These are phyloP conservation scores for Lachnellula willkommii DNA, from an alignment of 2,329 filamentous ascomycete genomes.

Conservation along the genomic window DNA sequence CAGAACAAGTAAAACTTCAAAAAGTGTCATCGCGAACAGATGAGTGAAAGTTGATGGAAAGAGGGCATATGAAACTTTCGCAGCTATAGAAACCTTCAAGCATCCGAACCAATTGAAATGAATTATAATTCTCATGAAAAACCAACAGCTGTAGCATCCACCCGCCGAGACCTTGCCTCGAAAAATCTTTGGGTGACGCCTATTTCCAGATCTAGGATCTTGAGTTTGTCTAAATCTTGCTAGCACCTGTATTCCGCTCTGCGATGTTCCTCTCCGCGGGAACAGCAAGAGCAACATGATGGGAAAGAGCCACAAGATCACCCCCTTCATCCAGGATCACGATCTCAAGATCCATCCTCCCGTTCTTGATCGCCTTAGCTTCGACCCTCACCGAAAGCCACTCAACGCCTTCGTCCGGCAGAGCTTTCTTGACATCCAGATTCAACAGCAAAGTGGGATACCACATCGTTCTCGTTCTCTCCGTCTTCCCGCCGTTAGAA, in stretches of 20 bases:
- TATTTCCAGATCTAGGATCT: neutral
- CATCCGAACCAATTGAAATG: neutral
- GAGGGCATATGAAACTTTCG: too few species aligned
- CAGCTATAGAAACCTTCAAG: too few species aligned
- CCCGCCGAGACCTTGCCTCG: neutral
- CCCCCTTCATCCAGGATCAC: slow-evolving; percentile 58
- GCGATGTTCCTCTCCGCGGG: slow-evolving; percentile 55
- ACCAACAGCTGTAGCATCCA: neutral
- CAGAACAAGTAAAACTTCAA: too few species aligned
- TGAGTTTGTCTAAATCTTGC: slow-evolving; percentile 11
- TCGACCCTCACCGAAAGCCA: slow-evolving; percentile 65
- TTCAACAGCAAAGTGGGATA: slow-evolving; percentile 62
- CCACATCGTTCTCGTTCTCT: slow-evolving; percentile 25
- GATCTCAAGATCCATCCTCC: slow-evolving; percentile 70
- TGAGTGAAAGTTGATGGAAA: too few species aligned
- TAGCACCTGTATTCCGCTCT: slow-evolving; percentile 17
- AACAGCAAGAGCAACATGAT: slow-evolving; percentile 62
- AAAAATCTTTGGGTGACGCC: neutral
- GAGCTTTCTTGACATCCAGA: slow-evolving; percentile 67
- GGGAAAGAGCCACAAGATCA: slow-evolving; percentile 61
- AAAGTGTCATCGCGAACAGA: too few species aligned
- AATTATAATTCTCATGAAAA: neutral
- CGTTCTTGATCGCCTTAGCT: slow-evolving; percentile 63
- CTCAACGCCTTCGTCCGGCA: slow-evolving; percentile 63
- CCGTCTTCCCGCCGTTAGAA: slow-evolving; percentile 15